A percentile compares a stretch with the other conserved stretches of the same genome.
Conservation (phyloP, 352 stramenopile species). For the Phytopythium litorale region DNA sequence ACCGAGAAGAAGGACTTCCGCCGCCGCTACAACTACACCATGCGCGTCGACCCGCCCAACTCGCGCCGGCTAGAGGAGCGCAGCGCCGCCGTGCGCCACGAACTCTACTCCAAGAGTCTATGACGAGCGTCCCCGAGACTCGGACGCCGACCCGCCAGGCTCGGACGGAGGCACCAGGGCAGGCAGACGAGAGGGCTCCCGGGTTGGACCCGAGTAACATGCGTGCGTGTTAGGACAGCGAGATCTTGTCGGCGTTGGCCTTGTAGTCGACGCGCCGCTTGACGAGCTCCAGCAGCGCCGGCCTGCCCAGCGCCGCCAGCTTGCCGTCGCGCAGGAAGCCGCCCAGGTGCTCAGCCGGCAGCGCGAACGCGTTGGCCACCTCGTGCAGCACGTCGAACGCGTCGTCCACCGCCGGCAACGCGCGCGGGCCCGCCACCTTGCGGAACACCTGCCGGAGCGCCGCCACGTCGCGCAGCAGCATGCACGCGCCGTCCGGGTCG, state of each 20-base stretch:
- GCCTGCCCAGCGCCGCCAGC: conserved; percentile 53
- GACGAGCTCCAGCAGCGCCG: conserved; percentile 58
- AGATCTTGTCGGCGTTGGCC: conserved; percentile 68
- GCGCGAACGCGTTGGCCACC: conserved; percentile 78
- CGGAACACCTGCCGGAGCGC: conserved; percentile 70
- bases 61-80: conserved; percentile 84
- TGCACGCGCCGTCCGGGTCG: conserved; percentile 75
- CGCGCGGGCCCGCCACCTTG: conserved; percentile 13
- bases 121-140: conserved; percentile 15
- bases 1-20: conserved; percentile 91
- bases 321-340: conserved; percentile 76
- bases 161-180: neutral
- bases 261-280: conserved; percentile 85
- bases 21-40: conserved; percentile 87
- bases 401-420: conserved; percentile 41
- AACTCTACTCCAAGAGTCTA: conserved; percentile 85
- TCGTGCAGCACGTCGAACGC: conserved; percentile 78
- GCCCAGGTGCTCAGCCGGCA: conserved; percentile 70
- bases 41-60: conserved; percentile 83
- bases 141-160: too few relatives aligned
- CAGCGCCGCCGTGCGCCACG: conserved; percentile 72
- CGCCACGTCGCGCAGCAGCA: conserved; percentile 76
- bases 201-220: too few relatives aligned
- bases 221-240: conserved; percentile 21
- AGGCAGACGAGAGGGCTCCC: too few relatives aligned